Percentiles rank a stretch among this genome's conserved stretches.
Evolutionary conservation across 495 filamentous ascomycete genomes (phyloP).

Genomic region (Parachaetomium inaequale): DNA sequence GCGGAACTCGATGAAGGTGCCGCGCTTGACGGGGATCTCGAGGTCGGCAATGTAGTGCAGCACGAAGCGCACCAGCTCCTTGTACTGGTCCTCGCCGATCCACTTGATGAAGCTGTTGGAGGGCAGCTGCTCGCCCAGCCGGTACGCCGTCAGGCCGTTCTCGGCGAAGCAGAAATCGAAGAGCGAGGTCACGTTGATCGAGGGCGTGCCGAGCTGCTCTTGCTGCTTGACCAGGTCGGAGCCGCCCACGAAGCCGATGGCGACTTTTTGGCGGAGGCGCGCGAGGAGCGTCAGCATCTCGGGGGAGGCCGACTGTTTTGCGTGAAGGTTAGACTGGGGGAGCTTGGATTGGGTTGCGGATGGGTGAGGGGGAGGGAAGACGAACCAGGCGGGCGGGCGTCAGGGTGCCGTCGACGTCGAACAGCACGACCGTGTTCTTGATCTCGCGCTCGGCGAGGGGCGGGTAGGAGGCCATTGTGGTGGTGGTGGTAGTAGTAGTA

Average conservation of each 20-base stretch:
- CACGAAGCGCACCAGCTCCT: slow-evolving; percentile 78
- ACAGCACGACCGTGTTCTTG: slow-evolving; percentile 85
- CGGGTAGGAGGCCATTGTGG: slow-evolving; percentile 56
- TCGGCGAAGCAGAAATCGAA: slow-evolving; percentile 98
- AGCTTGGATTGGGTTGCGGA: neutral
- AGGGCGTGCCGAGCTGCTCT: slow-evolving; percentile 75
- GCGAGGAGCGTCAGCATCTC: slow-evolving; percentile 82
- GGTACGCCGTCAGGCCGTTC: slow-evolving; percentile 91
- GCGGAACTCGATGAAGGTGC: slow-evolving; percentile 94
- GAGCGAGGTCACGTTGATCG: slow-evolving; percentile 64
- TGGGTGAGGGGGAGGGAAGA: neutral
- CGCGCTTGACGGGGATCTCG: slow-evolving; percentile 83
- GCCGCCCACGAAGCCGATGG: slow-evolving; percentile 87
- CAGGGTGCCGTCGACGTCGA: slow-evolving; percentile 90
- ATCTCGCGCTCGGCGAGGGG: slow-evolving; percentile 75
- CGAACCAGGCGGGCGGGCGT: slow-evolving; percentile 66
- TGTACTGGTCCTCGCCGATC: slow-evolving; percentile 90
- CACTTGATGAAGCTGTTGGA: slow-evolving; percentile 83
- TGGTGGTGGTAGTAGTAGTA: neutral
- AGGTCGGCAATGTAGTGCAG: slow-evolving; percentile 88
- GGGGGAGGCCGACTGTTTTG: slow-evolving; percentile 54
- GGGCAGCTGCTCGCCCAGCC: slow-evolving; percentile 66
- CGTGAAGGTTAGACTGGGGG: neutral
- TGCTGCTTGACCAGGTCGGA: slow-evolving; percentile 90
- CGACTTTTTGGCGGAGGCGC: slow-evolving; percentile 76